Conservation (phyloP, 306 rosid genomes). For the Abrus precatorius region DNA sequence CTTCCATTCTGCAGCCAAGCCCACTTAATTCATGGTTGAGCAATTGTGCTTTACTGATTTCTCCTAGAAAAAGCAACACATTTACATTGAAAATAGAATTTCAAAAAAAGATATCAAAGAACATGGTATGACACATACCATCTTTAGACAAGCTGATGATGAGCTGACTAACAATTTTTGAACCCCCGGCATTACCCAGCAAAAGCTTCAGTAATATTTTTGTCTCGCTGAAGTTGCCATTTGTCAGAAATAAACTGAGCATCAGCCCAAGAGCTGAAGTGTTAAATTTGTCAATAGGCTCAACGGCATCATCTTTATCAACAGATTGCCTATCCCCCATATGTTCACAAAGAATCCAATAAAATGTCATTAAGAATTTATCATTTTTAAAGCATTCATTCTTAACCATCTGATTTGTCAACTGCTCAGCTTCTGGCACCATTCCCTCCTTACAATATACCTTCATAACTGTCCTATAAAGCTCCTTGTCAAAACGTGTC, state of each 20-base stretch:
- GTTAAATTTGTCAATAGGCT: constrained; percentile 64
- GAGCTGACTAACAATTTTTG: constrained; percentile 58
- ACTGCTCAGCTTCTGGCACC: constrained; percentile 69
- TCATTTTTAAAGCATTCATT: constrained; percentile 49
- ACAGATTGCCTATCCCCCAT: constrained; percentile 57
- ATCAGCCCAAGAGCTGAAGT: constrained; percentile 73
- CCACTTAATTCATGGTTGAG: constrained; percentile 57
- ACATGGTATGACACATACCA: constrained; percentile 58
- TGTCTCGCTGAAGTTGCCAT: constrained; percentile 57
- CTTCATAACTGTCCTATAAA: constrained; percentile 72
- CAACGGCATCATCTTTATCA: constrained; percentile 52
- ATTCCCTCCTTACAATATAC: constrained; percentile 83
- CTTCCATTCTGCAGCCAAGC: constrained; percentile 65
- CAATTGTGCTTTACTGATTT: constrained; percentile 75
- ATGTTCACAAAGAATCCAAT: constrained; percentile 55
- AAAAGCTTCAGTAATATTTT: constrained; percentile 60
- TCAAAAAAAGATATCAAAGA: constrained; percentile 25
- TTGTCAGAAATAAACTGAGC: constrained; percentile 67
- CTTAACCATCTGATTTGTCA: constrained; percentile 63
- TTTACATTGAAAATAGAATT: constrained; percentile 31
- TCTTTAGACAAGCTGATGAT: constrained; percentile 65
- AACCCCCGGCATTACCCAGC: constrained; percentile 62
- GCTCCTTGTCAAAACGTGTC: constrained; percentile 71
- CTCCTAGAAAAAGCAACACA: constrained; percentile 65
- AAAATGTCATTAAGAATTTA: constrained; percentile 68